Evolutionary conservation across 495 filamentous ascomycete species (phyloP), one percentile per base, ranked within the genome.

Genomic region (Cercophora samala): DNA sequence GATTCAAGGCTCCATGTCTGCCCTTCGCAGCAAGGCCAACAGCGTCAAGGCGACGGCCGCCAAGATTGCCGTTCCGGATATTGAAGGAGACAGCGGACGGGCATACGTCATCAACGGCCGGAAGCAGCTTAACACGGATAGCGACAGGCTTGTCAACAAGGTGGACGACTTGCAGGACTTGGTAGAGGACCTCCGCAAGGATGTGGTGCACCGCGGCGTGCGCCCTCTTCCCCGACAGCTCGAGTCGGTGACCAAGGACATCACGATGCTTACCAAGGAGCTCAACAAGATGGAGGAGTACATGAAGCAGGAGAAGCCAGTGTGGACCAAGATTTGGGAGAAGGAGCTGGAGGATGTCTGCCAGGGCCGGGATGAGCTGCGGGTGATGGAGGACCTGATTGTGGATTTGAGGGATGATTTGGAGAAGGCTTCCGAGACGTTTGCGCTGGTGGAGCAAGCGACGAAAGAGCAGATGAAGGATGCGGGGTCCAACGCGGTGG

Each of bases 271-370:
- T 15, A 91, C 89, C 61, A 85, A 91, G 67, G 93, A 97, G 72
- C 88, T 99, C 54, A 97, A 93, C 87, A 93, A 92, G 81, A 91
- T 98, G 88, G 88, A 95, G 69, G 93, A 96, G 52, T 97, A 90
- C 81, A 84, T 98, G 75, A 89, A 89, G 70, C 84, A 84, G 24
- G 95, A 99, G 84, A 96, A 96, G 78, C 95, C 95, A 0, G 80
- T 97, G 58, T 99, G 95, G 92, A 96, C 91, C 24, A 97, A 97
- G 84, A 95, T 98, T 66, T 98, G 96, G 95, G 93, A 97, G 84
- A 91, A 92, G 78, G 93, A 98, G 72, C 82, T 99, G 58, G 89
- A 97, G 76, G 84, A 92, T 59, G 95, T 99, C 17, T 98, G 93
- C 79, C 92, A 93, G 69, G 96, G 97, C 68, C 88, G 93, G 71